Percentiles rank a stretch among this genome's conserved stretches.
These are phyloP conservation scores for Kernera saxatilis DNA, from an alignment of 345 rosid genomes.

Conservation along the genomic window DNA sequence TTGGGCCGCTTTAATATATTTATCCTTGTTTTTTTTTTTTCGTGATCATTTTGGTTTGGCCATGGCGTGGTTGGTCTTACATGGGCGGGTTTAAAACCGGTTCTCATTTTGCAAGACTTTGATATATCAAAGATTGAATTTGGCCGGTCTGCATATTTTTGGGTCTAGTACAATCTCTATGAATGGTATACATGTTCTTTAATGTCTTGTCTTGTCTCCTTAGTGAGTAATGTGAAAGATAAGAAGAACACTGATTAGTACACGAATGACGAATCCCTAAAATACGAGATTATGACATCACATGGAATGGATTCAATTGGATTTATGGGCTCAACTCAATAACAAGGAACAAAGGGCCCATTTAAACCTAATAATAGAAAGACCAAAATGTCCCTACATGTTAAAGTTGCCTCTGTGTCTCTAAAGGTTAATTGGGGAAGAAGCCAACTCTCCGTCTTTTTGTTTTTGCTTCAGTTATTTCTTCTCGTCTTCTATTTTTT, in stretches of 20 bases:
- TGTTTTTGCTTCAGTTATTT: conserved; percentile 5
- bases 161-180: neutral
- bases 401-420: neutral
- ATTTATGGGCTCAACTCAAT: neutral
- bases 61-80: neutral
- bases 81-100: neutral
- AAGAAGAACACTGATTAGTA: neutral
- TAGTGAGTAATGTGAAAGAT: neutral
- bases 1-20: neutral
- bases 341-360: neutral
- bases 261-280: neutral
- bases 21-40: neutral
- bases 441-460: conserved; percentile 6
- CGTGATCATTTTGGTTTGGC: neutral
- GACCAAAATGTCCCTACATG: neutral
- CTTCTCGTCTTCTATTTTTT: neutral
- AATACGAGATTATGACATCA: neutral
- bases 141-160: neutral
- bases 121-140: neutral
- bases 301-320: too few species aligned
- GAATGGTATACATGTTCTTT: neutral
- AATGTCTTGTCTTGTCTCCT: neutral
- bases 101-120: neutral
- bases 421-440: conserved; percentile 27
- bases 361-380: neutral